phyloP scores from a whole-genome alignment of 352 stramenopile species.

The Hyaloperonospora arabidopsidis region DNA sequence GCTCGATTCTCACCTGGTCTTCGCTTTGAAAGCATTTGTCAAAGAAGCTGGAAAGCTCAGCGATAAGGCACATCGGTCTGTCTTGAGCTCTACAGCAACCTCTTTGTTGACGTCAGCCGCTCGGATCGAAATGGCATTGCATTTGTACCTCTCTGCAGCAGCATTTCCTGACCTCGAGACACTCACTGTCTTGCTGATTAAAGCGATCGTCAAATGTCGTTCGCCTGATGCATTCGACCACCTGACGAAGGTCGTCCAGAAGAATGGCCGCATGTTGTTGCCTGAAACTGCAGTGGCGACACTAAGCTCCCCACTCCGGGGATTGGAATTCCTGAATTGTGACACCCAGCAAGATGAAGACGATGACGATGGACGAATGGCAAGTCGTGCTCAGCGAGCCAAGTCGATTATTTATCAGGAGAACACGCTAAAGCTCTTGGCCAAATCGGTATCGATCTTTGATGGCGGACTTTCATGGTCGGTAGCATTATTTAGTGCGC shows the following conservation, averaged over 20 bases:
- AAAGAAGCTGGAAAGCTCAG: conserved; percentile 22
- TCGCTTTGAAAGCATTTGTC: conserved; percentile 26
- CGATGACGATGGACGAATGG: conserved; percentile 4
- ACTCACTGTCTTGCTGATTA: conserved; percentile 26
- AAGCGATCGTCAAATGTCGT: conserved; percentile 36
- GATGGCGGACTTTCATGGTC: conserved; percentile 21
- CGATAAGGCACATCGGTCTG: conserved; percentile 4
- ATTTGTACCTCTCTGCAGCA: conserved; percentile 25
- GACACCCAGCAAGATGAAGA: conserved; percentile 13
- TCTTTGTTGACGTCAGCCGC: conserved; percentile 18
- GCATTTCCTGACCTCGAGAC: conserved; percentile 30
- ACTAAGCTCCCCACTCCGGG: conserved; percentile 21
- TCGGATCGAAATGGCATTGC: conserved; percentile 32
- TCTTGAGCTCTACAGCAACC: conserved; percentile 7
- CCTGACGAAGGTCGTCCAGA: conserved; percentile 24
- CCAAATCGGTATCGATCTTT: conserved; percentile 16
- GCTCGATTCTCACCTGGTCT: conserved; percentile 29
- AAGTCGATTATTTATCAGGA: conserved; percentile 30
- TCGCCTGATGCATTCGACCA: conserved; percentile 23
- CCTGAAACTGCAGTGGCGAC: conserved; percentile 16
- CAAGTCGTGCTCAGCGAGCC: conserved; percentile 10
- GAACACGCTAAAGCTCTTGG: conserved; percentile 26
- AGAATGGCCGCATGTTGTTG: conserved; percentile 22
- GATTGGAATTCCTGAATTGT: conserved; percentile 25
- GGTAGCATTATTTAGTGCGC: conserved; percentile 17